phyloP scores from a whole-genome alignment of 306 rosid species.

The Pterocarpus santalinus region DNA sequence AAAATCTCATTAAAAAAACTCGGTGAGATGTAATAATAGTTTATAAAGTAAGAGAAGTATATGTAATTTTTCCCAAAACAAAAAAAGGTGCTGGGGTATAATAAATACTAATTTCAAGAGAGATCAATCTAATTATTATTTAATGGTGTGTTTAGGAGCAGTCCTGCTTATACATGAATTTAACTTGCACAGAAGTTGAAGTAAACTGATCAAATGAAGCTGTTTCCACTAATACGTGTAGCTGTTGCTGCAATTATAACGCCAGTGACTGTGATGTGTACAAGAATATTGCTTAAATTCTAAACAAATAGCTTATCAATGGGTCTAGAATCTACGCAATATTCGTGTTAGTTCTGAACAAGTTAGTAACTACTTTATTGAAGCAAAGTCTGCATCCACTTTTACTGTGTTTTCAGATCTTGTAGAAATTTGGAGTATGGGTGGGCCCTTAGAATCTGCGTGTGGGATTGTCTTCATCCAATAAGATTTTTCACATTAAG shows the following conservation, averaged over 20 bases:
- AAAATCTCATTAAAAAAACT: too few relatives aligned
- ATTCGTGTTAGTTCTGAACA: background rate
- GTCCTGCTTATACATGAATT: background rate
- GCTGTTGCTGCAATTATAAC: background rate
- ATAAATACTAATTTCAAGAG: background rate
- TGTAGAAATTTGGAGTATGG: background rate
- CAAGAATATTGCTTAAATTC: background rate
- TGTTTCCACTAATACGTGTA: too few relatives aligned
- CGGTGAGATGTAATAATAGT: too few relatives aligned
- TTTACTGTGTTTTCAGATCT: background rate
- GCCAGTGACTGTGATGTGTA: background rate
- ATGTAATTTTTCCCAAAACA: too few relatives aligned
- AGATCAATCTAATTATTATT: background rate
- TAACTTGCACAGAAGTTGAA: background rate
- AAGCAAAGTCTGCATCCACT: background rate
- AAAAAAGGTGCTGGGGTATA: background rate
- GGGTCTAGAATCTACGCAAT: conserved; percentile 23
- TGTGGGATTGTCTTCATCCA: conserved; percentile 32
- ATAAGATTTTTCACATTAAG: background rate
- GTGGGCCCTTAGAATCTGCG: conserved; percentile 31
- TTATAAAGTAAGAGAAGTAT: too few relatives aligned
- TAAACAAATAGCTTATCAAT: background rate
- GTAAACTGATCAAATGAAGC: background rate
- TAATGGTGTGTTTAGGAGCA: background rate
- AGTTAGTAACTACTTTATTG: background rate